Base-by-base conservation (phyloP, 2,329 filamentous ascomycete species). In the Alternaria sp. region DNA sequence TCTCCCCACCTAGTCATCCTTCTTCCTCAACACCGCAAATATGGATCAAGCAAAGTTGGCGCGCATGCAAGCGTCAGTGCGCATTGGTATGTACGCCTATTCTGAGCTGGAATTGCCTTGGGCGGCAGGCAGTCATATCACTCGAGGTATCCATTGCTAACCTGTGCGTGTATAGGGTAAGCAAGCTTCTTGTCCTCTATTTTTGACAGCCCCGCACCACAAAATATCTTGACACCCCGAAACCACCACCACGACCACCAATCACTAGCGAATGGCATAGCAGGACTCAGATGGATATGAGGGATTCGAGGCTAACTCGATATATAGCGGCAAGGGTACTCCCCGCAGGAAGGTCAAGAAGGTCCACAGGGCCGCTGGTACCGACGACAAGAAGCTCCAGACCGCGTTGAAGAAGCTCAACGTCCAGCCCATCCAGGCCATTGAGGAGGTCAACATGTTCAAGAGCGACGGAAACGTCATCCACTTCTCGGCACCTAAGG, bases 371-470 rank as follows among this genome's bases (percentile, higher is more conserved):
- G 92, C 89, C 82, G 92, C 92, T 72, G 93, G 91, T 81, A 93
- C 92, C 83, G 95, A 99, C 82, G 95, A 99, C 90, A 98, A 97
- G 92, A 99, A 99, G 90, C 92, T 99, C 70, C 95, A 99, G 86
- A 89, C 90, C 66, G 86, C 93, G 66, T 88, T 99, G 73, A 99
- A 99, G 92, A 99, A 99, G 91, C 90, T 99, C 83, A 98, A 98
- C 85, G 94, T 97, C 62, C 95, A 99, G 89, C 95, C 95, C 78
- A 98, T 99, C 84, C 94, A 97, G 87, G 93, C 92, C 72, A 99
- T 99, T 78, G 95, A 99, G 90, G 95, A 99, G 87, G 95, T 99
- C 82, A 99, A 99, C 91, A 99, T 99, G 95, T 99, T 99, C 91
- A 99, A 99, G 92, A 91, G 92, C 81, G 95, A 99, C 81, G 95